Evolutionary conservation across 371 early-diverging fungal species (phyloP).

Genomic region (Basidiobolus meristosporus): DNA sequence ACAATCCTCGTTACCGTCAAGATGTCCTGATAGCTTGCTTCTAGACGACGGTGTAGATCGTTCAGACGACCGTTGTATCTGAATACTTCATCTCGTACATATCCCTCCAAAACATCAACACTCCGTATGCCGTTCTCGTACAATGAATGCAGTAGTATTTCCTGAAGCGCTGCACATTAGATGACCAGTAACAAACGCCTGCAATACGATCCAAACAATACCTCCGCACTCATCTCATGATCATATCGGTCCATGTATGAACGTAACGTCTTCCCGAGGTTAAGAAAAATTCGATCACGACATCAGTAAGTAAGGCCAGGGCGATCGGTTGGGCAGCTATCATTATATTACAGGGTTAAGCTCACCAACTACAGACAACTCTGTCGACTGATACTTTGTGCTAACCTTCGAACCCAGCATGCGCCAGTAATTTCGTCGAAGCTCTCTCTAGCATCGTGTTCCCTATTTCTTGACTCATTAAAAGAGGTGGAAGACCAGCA

Average conservation of each 20-base stretch:
- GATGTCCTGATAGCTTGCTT: constrained; percentile 36
- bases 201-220: too few species aligned
- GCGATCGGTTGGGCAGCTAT: constrained; percentile 35
- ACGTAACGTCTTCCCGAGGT: constrained; percentile 63
- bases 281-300: constrained; percentile 54
- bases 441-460: too few species aligned
- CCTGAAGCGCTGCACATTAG: too few species aligned
- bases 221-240: constrained; percentile 44
- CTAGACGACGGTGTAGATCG: constrained; percentile 53
- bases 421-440: too few species aligned
- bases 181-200: too few species aligned
- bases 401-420: too few species aligned
- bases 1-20: constrained; percentile 11
- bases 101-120: constrained; percentile 43
- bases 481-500: too few species aligned
- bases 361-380: too few species aligned
- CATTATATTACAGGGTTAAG: too few species aligned
- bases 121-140: constrained; percentile 59
- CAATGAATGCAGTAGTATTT: constrained; percentile 65
- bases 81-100: constrained; percentile 55
- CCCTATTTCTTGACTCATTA: too few species aligned
- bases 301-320: constrained; percentile 53
- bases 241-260: constrained; percentile 59
- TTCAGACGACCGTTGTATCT: constrained; percentile 42
- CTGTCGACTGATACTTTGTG: too few species aligned